Evolutionary conservation across 306 rosid species (phyloP).

Genomic region (Vigna mungo): DNA sequence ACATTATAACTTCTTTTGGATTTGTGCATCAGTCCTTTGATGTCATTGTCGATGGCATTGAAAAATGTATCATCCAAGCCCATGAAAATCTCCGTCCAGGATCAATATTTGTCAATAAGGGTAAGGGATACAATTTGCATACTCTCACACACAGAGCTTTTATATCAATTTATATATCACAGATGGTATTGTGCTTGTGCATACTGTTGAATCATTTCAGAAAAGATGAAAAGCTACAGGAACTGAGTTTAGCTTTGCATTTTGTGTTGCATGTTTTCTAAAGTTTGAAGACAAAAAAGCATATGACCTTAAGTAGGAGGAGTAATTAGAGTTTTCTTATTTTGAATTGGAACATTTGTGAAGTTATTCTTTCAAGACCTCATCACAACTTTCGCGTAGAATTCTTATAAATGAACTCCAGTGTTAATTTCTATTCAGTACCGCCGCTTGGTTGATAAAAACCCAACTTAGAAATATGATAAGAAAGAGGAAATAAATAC

Average conservation of each 20-base stretch:
- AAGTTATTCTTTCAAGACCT: slow-evolving; percentile 24
- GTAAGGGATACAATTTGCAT: slow-evolving; percentile 49
- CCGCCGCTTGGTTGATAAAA: not conserved
- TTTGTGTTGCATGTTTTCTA: not conserved
- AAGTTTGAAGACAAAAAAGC: not conserved
- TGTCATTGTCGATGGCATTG: slow-evolving; percentile 89
- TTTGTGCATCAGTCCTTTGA: slow-evolving; percentile 93
- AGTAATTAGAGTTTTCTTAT: not conserved
- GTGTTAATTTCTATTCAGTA: not conserved
- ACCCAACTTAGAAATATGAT: slow-evolving; percentile 1
- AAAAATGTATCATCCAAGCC: slow-evolving; percentile 78
- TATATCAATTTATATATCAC: slow-evolving; percentile 3
- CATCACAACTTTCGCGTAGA: not conserved
- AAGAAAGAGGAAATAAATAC: slow-evolving; percentile 6
- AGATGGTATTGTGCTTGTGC: not conserved
- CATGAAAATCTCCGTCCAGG: slow-evolving; percentile 89
- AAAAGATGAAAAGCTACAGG: slow-evolving; percentile 19
- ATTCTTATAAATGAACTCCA: not conserved
- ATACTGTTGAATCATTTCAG: not conserved
- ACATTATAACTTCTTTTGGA: slow-evolving; percentile 88
- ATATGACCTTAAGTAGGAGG: not conserved
- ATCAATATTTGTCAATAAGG: slow-evolving; percentile 74
- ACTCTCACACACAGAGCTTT: not conserved
- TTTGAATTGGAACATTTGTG: slow-evolving; percentile 9
- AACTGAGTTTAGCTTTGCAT: slow-evolving; percentile 6